Evolutionary conservation across 495 filamentous ascomycete species (phyloP).

Genomic region (Pseudoneurospora amorphoporcata): DNA sequence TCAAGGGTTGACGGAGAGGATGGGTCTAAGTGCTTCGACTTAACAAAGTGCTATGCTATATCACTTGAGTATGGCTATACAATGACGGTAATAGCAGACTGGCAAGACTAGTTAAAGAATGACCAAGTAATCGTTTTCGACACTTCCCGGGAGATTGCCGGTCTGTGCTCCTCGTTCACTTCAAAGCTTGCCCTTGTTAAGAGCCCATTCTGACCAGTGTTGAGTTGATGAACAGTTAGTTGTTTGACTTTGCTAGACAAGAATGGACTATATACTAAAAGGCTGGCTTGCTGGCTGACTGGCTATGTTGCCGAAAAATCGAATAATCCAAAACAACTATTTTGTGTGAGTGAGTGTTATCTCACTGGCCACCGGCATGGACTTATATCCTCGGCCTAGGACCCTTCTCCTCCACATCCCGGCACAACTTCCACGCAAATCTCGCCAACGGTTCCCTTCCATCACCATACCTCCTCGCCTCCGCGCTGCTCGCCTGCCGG

Average conservation of each 20-base stretch:
- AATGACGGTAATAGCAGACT: neutral
- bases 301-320: neutral
- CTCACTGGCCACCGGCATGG: too few species aligned
- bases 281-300: neutral
- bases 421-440: constrained; percentile 57
- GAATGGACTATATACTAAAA: neutral
- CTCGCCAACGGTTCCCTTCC: constrained; percentile 57
- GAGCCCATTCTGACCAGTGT: neutral
- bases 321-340: neutral
- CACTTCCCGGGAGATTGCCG: neutral
- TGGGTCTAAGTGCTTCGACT: neutral
- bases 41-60: neutral
- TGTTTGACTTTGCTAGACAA: neutral
- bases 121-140: neutral
- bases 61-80: neutral
- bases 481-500: constrained; percentile 81
- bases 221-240: neutral
- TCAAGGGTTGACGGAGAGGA: neutral
- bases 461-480: constrained; percentile 61
- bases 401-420: neutral
- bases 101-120: neutral
- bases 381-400: neutral
- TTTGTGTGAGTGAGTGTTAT: too few species aligned
- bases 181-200: neutral
- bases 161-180: neutral